Evolutionary conservation across 495 filamentous ascomycete species (phyloP).

Genomic region (Xylaria castorea): DNA sequence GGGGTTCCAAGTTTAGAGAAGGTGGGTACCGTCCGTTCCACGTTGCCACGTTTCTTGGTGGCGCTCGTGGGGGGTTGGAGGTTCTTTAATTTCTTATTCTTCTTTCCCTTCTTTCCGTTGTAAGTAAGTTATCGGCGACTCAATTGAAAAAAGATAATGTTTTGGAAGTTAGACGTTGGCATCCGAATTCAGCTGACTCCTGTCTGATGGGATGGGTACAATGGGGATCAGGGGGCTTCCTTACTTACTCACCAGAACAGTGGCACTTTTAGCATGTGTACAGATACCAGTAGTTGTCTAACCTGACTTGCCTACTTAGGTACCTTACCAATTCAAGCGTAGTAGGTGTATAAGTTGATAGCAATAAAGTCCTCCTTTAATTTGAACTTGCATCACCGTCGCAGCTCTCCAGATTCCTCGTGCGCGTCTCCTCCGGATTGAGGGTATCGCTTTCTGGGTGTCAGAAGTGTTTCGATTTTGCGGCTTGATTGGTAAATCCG

Average conservation of each 20-base stretch:
- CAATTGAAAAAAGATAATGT: background rate
- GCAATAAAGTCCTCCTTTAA: constrained; percentile 8
- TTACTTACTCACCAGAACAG: background rate
- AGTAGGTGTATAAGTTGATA: constrained; percentile 3
- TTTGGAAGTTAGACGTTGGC: background rate
- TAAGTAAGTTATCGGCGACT: background rate
- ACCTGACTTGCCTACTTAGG: constrained; percentile 1
- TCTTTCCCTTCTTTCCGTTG: background rate
- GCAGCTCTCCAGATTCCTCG: background rate
- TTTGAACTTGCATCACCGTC: constrained; percentile 10
- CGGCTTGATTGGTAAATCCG: constrained; percentile 20
- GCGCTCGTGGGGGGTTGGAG: constrained; percentile 4
- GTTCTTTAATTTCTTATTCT: background rate
- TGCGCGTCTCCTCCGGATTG: background rate
- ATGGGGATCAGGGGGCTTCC: constrained; percentile 3
- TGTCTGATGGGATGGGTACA: background rate
- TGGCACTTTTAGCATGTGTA: no score
- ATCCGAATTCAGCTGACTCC: background rate
- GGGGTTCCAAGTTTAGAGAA: constrained; percentile 4
- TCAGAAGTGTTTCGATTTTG: constrained; percentile 23
- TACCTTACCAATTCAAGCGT: background rate
- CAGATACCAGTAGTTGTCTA: background rate
- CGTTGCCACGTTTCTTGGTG: constrained; percentile 10
- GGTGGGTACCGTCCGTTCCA: background rate
- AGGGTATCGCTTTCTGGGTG: background rate